A percentile compares a stretch with the other conserved stretches of the same genome.
Evolutionary conservation across 331 rosid genomes (phyloP).

Genomic region (Malus hybrid): DNA sequence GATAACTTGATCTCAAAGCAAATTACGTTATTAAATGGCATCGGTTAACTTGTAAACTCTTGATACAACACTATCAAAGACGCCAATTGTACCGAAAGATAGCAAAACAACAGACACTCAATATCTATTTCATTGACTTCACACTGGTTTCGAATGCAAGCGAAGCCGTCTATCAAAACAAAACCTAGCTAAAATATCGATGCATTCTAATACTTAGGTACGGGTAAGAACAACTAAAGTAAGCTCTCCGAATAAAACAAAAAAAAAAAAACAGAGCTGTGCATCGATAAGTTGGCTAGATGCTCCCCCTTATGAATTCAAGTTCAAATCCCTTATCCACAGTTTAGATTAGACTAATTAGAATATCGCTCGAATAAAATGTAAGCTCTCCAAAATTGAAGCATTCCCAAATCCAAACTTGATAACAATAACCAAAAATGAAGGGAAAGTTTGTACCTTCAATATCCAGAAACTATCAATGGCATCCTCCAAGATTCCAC

Average conservation of each 20-base stretch:
- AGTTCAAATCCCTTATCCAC: background rate
- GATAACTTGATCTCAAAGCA: background rate
- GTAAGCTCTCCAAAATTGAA: background rate
- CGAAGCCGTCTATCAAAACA: background rate
- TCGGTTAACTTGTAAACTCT: background rate
- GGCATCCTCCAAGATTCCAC: conserved; percentile 40
- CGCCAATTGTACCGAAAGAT: background rate
- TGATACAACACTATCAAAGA: background rate
- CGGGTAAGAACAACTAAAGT: background rate
- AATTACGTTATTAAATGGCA: background rate
- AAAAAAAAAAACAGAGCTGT: no score
- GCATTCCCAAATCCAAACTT: background rate
- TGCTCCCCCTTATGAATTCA: no score
- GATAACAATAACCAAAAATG: background rate
- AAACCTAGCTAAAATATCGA: no score
- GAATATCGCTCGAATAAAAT: background rate
- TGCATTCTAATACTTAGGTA: background rate
- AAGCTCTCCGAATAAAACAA: no score
- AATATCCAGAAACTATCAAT: conserved; percentile 65
- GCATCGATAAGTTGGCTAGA: no score
- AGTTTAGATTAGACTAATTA: background rate
- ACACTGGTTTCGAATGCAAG: background rate
- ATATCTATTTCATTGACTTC: background rate
- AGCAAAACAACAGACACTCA: background rate
- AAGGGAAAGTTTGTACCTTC: conserved; percentile 36